Evolutionary conservation across 2,329 filamentous ascomycete genomes (phyloP).

Genomic region (Trichoderma koningiopsis): DNA sequence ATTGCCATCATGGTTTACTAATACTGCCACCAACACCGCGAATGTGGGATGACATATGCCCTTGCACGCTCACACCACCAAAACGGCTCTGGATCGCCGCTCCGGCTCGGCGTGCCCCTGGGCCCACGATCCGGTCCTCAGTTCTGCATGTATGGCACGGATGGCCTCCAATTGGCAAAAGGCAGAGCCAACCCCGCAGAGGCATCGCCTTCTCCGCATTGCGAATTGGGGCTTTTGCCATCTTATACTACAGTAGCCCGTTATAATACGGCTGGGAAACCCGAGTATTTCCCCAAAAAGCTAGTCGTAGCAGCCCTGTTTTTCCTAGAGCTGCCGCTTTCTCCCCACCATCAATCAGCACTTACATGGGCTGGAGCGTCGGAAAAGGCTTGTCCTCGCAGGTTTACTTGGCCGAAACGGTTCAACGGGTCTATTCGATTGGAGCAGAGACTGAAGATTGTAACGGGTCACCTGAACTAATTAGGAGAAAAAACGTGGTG

Average conservation of each 20-base stretch:
- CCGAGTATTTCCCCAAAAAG: constrained; percentile 24
- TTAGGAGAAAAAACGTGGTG: constrained; percentile 18
- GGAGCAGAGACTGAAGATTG: not conserved
- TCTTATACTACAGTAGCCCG: not conserved
- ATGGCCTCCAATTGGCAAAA: not conserved
- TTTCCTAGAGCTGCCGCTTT: constrained; percentile 38
- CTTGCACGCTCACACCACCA: not conserved
- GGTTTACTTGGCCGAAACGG: not conserved
- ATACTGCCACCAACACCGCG: not conserved
- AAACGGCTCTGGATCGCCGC: not conserved
- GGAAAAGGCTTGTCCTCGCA: not conserved
- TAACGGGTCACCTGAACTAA: not conserved
- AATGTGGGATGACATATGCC: not conserved
- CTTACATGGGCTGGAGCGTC: not conserved
- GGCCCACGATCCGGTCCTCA: not conserved
- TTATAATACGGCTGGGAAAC: not conserved
- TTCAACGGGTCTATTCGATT: not conserved
- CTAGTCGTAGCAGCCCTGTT: constrained; percentile 5
- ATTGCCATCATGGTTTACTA: not conserved
- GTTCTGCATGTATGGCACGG: not conserved
- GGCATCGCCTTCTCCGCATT: not conserved
- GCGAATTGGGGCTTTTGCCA: constrained; percentile 2
- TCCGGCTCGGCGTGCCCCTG: not conserved
- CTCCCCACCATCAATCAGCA: constrained; percentile 36
- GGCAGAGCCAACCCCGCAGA: constrained; percentile 3